These are phyloP conservation scores for Xylaria sp. DNA, from an alignment of 2,329 filamentous ascomycete species.

Conservation along the genomic window DNA sequence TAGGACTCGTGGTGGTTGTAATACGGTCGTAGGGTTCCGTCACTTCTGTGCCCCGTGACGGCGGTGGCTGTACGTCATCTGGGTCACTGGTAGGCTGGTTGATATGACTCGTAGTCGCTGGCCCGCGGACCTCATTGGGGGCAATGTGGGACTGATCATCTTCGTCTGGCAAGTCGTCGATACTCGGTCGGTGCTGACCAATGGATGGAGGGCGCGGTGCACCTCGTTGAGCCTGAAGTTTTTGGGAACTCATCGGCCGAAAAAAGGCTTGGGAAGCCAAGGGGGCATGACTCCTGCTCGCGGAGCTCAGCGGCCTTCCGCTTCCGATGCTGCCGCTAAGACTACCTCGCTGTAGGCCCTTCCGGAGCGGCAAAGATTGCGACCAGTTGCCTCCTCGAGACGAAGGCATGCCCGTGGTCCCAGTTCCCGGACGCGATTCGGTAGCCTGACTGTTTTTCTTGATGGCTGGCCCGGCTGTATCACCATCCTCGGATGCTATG, in stretches of 20 bases:
- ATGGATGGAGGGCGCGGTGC: constrained; percentile 59
- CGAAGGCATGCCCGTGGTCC: constrained; percentile 63
- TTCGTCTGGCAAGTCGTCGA: constrained; percentile 47
- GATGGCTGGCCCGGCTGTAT: constrained; percentile 42
- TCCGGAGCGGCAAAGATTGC: constrained; percentile 67
- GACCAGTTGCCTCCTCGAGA: constrained; percentile 62
- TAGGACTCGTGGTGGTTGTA: constrained; percentile 80
- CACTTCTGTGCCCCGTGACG: constrained; percentile 82
- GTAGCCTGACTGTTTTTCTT: constrained; percentile 55
- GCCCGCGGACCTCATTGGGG: constrained; percentile 68
- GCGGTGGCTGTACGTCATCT: constrained; percentile 67
- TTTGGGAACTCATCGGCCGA: constrained; percentile 95
- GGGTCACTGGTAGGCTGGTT: constrained; percentile 54
- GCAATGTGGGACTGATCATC: constrained; percentile 60
- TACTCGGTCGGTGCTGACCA: constrained; percentile 52
- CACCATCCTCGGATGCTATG: constrained; percentile 67
- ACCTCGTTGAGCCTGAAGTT: constrained; percentile 89
- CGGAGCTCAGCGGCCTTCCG: constrained; percentile 71
- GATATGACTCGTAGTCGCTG: constrained; percentile 49
- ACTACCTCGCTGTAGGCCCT: constrained; percentile 58
- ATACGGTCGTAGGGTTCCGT: constrained; percentile 79
- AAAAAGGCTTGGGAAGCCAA: constrained; percentile 93
- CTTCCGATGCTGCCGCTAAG: constrained; percentile 53
- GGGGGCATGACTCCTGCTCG: constrained; percentile 88
- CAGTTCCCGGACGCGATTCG: constrained; percentile 67